phyloP scores from a whole-genome alignment of 2,329 filamentous ascomycete genomes.

The Alternaria postmessia region DNA sequence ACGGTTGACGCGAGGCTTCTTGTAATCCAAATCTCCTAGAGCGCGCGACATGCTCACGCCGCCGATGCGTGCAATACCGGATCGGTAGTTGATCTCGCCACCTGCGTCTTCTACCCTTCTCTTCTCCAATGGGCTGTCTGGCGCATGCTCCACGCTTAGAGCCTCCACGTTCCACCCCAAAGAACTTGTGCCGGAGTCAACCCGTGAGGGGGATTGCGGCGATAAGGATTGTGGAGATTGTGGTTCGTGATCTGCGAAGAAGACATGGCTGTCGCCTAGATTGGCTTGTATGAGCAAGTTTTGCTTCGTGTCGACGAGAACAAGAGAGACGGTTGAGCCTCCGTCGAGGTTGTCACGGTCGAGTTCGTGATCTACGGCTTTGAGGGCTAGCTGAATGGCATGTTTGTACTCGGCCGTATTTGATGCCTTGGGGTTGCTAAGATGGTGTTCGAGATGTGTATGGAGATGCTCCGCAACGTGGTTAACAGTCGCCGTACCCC shows the following conservation, averaged over 20 bases:
- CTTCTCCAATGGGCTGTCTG: constrained; percentile 29
- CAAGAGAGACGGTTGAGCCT: constrained; percentile 35
- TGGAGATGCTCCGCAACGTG: constrained; percentile 28
- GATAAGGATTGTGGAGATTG: constrained; percentile 11
- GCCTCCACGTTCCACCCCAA: constrained; percentile 28
- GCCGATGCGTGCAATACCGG: constrained; percentile 33
- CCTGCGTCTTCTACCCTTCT: constrained; percentile 34
- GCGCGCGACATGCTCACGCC: constrained; percentile 38
- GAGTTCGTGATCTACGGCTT: constrained; percentile 29
- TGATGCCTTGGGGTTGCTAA: constrained; percentile 20
- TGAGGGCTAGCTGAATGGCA: constrained; percentile 33
- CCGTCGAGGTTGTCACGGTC: constrained; percentile 26
- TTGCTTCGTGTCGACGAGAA: constrained; percentile 32
- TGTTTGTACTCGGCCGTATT: constrained; percentile 30
- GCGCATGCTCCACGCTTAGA: constrained; percentile 30
- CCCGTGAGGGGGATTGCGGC: constrained; percentile 5
- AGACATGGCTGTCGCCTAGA: constrained; percentile 34
- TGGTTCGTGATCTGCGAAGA: constrained; percentile 25
- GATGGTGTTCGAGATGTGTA: constrained; percentile 29
- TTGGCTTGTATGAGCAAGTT: constrained; percentile 33
- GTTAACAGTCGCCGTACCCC: constrained; percentile 29
- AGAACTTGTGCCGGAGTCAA: constrained; percentile 11
- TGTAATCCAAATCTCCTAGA: constrained; percentile 33
- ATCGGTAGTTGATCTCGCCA: constrained; percentile 31
- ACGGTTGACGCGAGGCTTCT: constrained; percentile 34